Conservation (phyloP, 345 rosid genomes). For the Salix caprea region DNA sequence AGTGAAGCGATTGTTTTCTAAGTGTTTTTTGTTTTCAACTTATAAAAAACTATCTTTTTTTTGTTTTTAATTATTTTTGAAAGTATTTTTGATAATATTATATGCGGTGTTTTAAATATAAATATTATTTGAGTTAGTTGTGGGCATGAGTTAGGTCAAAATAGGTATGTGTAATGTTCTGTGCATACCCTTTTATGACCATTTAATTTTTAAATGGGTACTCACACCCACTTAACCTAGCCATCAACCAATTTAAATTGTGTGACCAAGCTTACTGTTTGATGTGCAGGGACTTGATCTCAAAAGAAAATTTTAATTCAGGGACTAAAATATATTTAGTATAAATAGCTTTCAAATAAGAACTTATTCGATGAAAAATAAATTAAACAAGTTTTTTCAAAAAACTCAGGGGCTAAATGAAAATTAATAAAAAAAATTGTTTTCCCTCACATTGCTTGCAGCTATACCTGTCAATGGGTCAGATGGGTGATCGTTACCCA, state of each 20-base stretch:
- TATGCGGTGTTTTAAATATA: background rate
- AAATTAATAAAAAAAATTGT: background rate
- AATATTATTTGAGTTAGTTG: background rate
- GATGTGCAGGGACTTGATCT: background rate
- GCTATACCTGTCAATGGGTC: background rate
- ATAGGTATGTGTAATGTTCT: background rate
- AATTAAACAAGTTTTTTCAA: background rate
- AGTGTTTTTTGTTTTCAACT: background rate
- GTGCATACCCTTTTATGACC: background rate
- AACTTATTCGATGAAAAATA: background rate
- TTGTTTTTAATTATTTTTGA: background rate
- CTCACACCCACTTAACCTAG: background rate
- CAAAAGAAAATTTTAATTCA: background rate
- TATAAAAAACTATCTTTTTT: background rate
- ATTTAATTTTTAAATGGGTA: background rate
- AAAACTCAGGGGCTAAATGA: background rate
- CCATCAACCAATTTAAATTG: background rate
- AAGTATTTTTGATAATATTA: background rate
- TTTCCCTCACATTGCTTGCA: background rate
- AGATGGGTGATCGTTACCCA: background rate
- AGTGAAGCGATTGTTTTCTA: background rate
- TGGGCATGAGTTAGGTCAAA: background rate
- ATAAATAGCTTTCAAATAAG: background rate
- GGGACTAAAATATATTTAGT: background rate
- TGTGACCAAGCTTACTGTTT: background rate